A percentile compares a stretch with the other conserved stretches of the same genome.
phyloP scores from a whole-genome alignment of 129 eudicot genomes.

The Mikania micrantha region DNA sequence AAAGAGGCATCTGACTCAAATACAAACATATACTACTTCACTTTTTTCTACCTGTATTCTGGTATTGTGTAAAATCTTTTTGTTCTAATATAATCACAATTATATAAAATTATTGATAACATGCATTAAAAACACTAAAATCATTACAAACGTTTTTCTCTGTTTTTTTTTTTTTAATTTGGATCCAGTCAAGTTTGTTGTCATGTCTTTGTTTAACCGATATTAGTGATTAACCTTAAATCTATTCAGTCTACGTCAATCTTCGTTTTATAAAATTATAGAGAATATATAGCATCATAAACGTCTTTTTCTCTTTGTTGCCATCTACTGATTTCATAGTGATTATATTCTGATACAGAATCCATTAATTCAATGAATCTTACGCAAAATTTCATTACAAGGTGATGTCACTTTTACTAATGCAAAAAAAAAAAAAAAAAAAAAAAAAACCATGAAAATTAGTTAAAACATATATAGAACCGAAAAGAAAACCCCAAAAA shows the following conservation, averaged over 20 bases:
- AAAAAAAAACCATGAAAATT: not conserved
- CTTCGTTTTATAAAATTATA: too few relatives aligned
- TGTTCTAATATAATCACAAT: too few relatives aligned
- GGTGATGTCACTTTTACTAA: not conserved
- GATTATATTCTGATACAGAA: slow-evolving; percentile 4
- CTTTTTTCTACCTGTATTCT: too few relatives aligned
- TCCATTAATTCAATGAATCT: not conserved
- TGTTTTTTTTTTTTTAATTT: not conserved
- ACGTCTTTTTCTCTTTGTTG: not conserved
- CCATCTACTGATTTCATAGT: not conserved
- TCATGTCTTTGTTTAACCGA: too few relatives aligned
- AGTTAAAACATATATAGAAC: not conserved
- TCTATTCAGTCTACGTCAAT: too few relatives aligned
- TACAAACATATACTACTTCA: too few relatives aligned
- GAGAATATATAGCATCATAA: too few relatives aligned
- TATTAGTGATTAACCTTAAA: too few relatives aligned
- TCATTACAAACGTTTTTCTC: not conserved
- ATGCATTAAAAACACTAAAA: not conserved
- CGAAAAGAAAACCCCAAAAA: not conserved
- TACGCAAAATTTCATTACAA: not conserved
- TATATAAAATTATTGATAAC: not conserved
- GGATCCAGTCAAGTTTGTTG: not conserved
- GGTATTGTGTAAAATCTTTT: not conserved
- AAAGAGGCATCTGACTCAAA: too few relatives aligned
- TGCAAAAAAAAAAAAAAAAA: too few relatives aligned